phyloP scores from a whole-genome alignment of 768 basidiomycete genomes.

The Dioszegia hungarica region DNA sequence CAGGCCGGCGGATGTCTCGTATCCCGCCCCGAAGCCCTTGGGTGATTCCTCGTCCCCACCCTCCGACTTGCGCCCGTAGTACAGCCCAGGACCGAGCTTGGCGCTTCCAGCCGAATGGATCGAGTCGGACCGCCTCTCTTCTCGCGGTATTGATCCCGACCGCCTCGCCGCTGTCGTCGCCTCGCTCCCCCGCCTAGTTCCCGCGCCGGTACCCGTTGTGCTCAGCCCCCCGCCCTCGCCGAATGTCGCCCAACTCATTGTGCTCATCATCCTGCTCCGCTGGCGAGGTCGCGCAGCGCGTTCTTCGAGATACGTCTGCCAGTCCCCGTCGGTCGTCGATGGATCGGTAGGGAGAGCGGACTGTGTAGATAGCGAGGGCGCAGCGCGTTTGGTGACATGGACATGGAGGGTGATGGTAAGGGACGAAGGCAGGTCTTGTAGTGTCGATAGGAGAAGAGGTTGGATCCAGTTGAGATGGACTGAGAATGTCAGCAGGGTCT shows the following conservation, averaged over 20 bases:
- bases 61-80: no score
- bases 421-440: constrained; percentile 21
- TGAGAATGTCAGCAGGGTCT: constrained; percentile 4
- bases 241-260: constrained; percentile 32
- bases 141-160: no score
- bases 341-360: not conserved
- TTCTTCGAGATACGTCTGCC: constrained; percentile 14
- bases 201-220: not conserved
- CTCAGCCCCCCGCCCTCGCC: not conserved
- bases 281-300: constrained; percentile 9
- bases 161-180: not conserved
- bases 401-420: constrained; percentile 28
- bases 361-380: constrained; percentile 6
- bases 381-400: constrained; percentile 27
- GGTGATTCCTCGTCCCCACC: no score
- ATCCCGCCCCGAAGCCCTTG: not conserved
- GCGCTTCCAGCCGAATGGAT: no score
- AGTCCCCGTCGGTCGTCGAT: not conserved
- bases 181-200: not conserved
- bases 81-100: no score
- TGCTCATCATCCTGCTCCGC: constrained; percentile 21
- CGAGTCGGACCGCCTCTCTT: no score
- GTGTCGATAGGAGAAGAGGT: constrained; percentile 18
- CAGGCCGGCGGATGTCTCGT: not conserved
- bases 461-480: constrained; percentile 40